Base-by-base conservation (phyloP, 2,329 filamentous ascomycete genomes). In the Dactylellina sp. region DNA sequence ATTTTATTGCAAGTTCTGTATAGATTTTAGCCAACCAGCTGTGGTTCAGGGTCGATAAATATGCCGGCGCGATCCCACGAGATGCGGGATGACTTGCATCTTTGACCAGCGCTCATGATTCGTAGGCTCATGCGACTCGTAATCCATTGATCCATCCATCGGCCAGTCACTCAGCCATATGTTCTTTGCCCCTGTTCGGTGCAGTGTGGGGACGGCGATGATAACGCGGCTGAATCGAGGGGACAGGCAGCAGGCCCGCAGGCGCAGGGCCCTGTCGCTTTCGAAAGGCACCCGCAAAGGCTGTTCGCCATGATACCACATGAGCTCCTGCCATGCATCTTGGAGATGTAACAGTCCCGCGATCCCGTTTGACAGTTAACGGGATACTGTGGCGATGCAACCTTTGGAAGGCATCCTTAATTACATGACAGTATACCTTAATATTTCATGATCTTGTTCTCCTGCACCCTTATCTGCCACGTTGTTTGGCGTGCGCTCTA, bases 231-330 rank as follows among this genome's bases (percentile, higher is more conserved):
- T 64, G 60, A 64, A 64, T 22, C 7, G 9, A 20, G 9, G 22
- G 12, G 12, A 44, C 40, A 42, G 25, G 56, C 6, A 7, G 7
- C 39, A 14, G 37, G 4, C 9, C n/a, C 37, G 37, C 14, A 6
- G 9, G 6, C 5, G 3, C n/a, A 40, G 7, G 22, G 12, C 22
- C 46, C 20, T 50, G 20, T 44, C 37, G 39, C 20, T 42, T 62
- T 35, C 40, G 61, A 57, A 49, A 49, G 50, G 40, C 61, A 46
- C 46, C 61, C 42, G 61, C 18, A 49, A 63, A 25, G 46, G 61
- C 40, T 55, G 60, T 28, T 37, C 46, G 18, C 22, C 20, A 9
- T 20, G 20, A 2, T 22, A 12, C 11, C 44, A 16, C 12, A 46
- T 50, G 46, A 50, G 24, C 42, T 20, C n/a, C 20, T 22, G 16